A percentile compares a stretch with the other conserved stretches of the same genome.
These are phyloP conservation scores for Punica granatum DNA, from an alignment of 345 rosid genomes.

Conservation along the genomic window DNA sequence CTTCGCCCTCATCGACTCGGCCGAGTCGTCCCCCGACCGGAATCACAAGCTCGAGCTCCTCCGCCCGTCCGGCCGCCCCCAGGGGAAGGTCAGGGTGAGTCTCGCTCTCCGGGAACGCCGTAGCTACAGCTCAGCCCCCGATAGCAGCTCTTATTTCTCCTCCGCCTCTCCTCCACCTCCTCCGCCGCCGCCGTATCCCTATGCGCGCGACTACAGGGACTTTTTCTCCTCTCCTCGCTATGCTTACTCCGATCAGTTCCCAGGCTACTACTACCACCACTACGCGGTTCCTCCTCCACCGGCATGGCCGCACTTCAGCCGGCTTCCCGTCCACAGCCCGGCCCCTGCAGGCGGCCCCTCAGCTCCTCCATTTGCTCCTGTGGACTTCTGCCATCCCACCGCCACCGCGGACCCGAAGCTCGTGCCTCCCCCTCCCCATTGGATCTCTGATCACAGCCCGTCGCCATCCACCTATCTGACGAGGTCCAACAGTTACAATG, in stretches of 20 bases:
- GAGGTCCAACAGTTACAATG: not conserved
- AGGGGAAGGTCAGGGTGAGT: constrained; percentile 47
- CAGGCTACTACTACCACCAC: constrained; percentile 1
- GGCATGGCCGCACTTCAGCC: constrained; percentile 5
- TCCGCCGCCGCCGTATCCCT: constrained; percentile 10
- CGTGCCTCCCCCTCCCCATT: constrained; percentile 6
- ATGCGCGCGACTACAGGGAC: constrained; percentile 21
- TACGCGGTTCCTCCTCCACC: constrained; percentile 19
- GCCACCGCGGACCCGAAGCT: constrained; percentile 32
- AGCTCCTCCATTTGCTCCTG: constrained; percentile 19
- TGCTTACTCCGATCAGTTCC: constrained; percentile 5
- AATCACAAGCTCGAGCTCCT: constrained; percentile 24
- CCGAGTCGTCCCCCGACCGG: constrained; percentile 12
- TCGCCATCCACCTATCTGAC: not conserved
- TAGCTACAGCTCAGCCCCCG: constrained; percentile 19
- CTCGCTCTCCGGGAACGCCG: constrained; percentile 34
- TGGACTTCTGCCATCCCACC: constrained; percentile 34
- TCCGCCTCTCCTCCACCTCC: constrained; percentile 15
- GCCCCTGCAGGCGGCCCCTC: constrained; percentile 4
- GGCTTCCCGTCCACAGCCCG: constrained; percentile 6
- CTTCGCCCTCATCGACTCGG: constrained; percentile 19
- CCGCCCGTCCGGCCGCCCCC: constrained; percentile 60
- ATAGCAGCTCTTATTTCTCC: constrained; percentile 9
- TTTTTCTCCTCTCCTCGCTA: not conserved
- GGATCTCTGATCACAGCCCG: constrained; percentile 3